Evolutionary conservation across 371 early-diverging fungal genomes (phyloP).

Genomic region (Mortierella sp.): DNA sequence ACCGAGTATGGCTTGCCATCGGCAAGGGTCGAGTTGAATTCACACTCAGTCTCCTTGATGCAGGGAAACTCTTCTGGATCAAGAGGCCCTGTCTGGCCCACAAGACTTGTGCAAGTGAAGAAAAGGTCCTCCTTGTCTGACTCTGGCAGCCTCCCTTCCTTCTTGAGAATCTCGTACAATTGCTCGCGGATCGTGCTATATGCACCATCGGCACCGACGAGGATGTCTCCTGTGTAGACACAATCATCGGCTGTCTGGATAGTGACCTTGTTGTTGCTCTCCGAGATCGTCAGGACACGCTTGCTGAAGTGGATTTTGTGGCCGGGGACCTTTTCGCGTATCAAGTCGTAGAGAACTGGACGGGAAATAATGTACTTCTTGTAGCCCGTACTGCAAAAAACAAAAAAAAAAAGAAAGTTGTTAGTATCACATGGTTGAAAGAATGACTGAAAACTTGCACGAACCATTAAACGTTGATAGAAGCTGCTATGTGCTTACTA

Average conservation of each 20-base stretch:
- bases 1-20: too few species aligned
- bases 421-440: too few species aligned
- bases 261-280: not conserved
- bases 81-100: not conserved
- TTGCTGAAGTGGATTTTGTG: conserved; percentile 5
- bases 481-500: too few species aligned
- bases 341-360: too few species aligned
- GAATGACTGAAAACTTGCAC: too few species aligned
- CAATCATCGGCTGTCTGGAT: conserved; percentile 2
- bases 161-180: not conserved
- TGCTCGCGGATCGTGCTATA: conserved; percentile 4
- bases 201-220: conserved; percentile 22
- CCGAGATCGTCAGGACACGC: not conserved
- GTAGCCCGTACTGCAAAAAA: too few species aligned
- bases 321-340: not conserved
- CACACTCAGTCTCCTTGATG: too few species aligned
- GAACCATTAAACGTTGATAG: too few species aligned
- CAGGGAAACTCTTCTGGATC: not conserved
- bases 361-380: too few species aligned
- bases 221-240: conserved; percentile 12
- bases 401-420: too few species aligned
- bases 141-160: not conserved
- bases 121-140: not conserved
- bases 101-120: not conserved
- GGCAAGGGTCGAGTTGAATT: too few species aligned